phyloP scores from a whole-genome alignment of 2,329 filamentous ascomycete species.

The Colletotrichum graminicola region DNA sequence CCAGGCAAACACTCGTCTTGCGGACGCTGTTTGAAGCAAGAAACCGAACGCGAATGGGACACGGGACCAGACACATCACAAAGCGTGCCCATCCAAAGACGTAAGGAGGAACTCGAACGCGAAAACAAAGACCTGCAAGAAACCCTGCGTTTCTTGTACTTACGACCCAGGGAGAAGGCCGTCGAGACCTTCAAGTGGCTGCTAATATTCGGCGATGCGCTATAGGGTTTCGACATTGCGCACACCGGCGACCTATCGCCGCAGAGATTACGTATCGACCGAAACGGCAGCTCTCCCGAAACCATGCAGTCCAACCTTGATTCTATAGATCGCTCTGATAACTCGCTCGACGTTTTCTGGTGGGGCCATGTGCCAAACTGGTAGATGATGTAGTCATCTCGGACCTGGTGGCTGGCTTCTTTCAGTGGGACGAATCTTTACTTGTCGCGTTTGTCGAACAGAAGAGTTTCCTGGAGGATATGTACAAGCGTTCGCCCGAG shows the following conservation, averaged over 20 bases:
- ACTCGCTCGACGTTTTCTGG: neutral
- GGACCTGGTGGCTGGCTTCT: neutral
- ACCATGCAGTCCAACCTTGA: neutral
- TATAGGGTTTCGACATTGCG: slow-evolving; percentile 13
- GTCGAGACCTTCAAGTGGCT: slow-evolving; percentile 12
- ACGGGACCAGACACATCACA: slow-evolving; percentile 23
- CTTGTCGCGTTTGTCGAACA: slow-evolving; percentile 12
- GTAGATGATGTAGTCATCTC: slow-evolving; percentile 8
- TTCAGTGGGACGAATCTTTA: slow-evolving; percentile 6
- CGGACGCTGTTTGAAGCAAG: neutral
- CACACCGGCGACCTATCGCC: slow-evolving; percentile 14
- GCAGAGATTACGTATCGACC: slow-evolving; percentile 1
- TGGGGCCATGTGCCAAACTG: neutral
- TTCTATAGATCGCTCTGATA: neutral
- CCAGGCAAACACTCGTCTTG: slow-evolving; percentile 1
- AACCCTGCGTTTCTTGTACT: neutral
- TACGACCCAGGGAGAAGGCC: slow-evolving; percentile 9
- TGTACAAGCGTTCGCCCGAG: neutral
- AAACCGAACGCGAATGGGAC: slow-evolving; percentile 21
- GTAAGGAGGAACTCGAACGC: slow-evolving; percentile 32
- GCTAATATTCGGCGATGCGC: neutral
- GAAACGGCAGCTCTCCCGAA: neutral
- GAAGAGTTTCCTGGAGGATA: neutral
- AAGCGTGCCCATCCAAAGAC: neutral
- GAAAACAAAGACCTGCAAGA: slow-evolving; percentile 27